A percentile compares a stretch with the other conserved stretches of the same genome.
These are phyloP conservation scores for Neopestalotiopsis rosae DNA, from an alignment of 2,329 filamentous ascomycete species.

Conservation along the genomic window DNA sequence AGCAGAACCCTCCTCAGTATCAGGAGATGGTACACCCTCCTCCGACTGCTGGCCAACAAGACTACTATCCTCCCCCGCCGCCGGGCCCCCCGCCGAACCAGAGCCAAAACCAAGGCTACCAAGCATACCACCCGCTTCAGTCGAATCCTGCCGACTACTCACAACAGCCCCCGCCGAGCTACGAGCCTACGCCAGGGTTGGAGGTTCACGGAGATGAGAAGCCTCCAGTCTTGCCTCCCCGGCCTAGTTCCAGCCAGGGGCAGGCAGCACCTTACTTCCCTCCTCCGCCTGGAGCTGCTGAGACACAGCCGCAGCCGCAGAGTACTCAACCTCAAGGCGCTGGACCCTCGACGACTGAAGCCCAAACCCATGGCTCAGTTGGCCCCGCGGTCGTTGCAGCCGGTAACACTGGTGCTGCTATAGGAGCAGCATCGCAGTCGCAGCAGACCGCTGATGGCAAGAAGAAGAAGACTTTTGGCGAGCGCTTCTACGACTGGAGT, in stretches of 20 bases:
- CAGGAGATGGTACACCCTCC: constrained; percentile 12
- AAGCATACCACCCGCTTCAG: constrained; percentile 20
- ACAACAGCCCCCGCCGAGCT: constrained; percentile 16
- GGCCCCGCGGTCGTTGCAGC: background rate
- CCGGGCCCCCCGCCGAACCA: constrained; percentile 17
- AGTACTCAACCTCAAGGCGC: background rate
- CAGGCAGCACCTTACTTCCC: constrained; percentile 18
- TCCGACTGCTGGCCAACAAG: background rate
- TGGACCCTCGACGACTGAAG: background rate
- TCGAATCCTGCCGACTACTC: constrained; percentile 19
- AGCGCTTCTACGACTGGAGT: constrained; percentile 40
- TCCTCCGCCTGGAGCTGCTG: constrained; percentile 14
- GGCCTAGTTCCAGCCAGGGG: constrained; percentile 18
- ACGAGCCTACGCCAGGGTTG: constrained; percentile 3
- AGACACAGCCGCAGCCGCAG: background rate
- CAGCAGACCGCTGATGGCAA: constrained; percentile 26
- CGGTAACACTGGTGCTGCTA: background rate
- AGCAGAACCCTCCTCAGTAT: constrained; percentile 14
- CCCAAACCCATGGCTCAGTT: background rate
- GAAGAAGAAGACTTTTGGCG: constrained; percentile 23
- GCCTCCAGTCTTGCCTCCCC: constrained; percentile 16
- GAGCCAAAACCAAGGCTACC: background rate
- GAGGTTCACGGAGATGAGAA: constrained; percentile 19
- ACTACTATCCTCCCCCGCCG: constrained; percentile 19
- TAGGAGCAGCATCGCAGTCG: constrained; percentile 22